Evolutionary conservation across 352 stramenopile species (phyloP).

Genomic region (Pythium inflatum): DNA sequence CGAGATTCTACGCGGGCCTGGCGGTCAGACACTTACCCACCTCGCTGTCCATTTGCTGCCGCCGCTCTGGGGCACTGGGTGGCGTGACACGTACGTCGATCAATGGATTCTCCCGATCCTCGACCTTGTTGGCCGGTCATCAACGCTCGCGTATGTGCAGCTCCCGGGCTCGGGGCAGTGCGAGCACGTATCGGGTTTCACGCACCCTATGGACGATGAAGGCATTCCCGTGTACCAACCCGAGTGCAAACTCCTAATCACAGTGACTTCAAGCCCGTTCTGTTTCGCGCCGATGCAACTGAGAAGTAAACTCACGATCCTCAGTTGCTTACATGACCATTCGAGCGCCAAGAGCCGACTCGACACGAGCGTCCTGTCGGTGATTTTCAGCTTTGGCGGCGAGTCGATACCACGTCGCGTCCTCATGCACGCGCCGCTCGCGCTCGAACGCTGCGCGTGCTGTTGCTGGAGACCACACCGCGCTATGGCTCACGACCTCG

Average conservation of each 20-base stretch:
- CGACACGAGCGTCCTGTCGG: conserved; percentile 6
- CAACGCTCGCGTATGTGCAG: background rate
- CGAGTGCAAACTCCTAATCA: background rate
- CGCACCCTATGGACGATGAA: too few species aligned
- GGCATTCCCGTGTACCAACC: background rate
- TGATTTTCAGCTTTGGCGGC: conserved; percentile 2
- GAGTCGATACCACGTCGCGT: conserved; percentile 4
- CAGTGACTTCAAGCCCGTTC: background rate
- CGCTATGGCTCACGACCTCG: too few species aligned
- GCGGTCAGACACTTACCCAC: background rate
- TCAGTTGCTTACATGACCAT: background rate
- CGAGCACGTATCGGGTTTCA: background rate
- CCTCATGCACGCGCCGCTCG: background rate
- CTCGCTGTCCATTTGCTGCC: background rate
- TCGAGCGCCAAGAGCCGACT: background rate
- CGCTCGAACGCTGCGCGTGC: background rate
- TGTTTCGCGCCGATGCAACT: background rate
- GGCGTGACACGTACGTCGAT: background rate
- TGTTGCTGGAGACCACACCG: too few species aligned
- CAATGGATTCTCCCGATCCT: background rate
- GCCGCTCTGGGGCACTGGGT: background rate
- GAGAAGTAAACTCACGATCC: conserved; percentile 2
- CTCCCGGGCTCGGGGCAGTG: background rate
- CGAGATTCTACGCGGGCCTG: background rate
- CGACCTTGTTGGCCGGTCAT: background rate